Evolutionary conservation across 495 filamentous ascomycete species (phyloP).

Genomic region (Lepraria neglecta): DNA sequence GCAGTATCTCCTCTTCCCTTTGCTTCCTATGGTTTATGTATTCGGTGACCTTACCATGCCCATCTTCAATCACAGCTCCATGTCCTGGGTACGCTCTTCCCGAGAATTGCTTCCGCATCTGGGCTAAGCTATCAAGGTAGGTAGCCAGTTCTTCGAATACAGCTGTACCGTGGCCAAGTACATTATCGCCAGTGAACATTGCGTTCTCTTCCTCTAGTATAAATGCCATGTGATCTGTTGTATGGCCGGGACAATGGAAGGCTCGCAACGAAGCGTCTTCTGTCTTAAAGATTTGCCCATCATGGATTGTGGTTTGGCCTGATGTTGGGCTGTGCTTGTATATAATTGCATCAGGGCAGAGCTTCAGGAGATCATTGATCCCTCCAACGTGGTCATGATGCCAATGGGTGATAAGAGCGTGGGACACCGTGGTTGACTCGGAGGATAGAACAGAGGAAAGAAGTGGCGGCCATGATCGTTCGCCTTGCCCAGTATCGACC

Average conservation of each 20-base stretch:
- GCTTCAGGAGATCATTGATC: conserved; percentile 54
- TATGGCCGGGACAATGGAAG: conserved; percentile 77
- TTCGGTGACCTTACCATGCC: conserved; percentile 58
- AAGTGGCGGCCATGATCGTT: conserved; percentile 50
- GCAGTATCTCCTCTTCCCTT: conserved; percentile 76
- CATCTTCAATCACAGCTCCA: conserved; percentile 66
- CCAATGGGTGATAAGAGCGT: conserved; percentile 79
- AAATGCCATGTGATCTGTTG: conserved; percentile 76
- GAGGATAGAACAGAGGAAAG: conserved; percentile 56
- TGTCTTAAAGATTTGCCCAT: conserved; percentile 67
- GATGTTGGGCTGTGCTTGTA: conserved; percentile 46
- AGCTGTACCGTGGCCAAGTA: conserved; percentile 87
- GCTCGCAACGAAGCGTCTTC: conserved; percentile 73
- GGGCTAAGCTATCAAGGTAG: conserved; percentile 67
- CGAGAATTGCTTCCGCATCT: conserved; percentile 57
- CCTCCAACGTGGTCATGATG: conserved; percentile 82
- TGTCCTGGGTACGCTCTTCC: conserved; percentile 87
- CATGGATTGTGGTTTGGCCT: conserved; percentile 44
- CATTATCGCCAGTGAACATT: conserved; percentile 91
- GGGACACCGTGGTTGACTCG: conserved; percentile 58
- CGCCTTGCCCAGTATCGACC: conserved; percentile 74
- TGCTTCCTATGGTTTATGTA: conserved; percentile 76
- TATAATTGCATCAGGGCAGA: conserved; percentile 51
- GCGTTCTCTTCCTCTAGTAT: conserved; percentile 68
- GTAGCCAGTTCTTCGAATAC: conserved; percentile 77